These are phyloP conservation scores for Groenewaldozyma auringiensis DNA, from an alignment of 1,139 yeast species.

Conservation along the genomic window DNA sequence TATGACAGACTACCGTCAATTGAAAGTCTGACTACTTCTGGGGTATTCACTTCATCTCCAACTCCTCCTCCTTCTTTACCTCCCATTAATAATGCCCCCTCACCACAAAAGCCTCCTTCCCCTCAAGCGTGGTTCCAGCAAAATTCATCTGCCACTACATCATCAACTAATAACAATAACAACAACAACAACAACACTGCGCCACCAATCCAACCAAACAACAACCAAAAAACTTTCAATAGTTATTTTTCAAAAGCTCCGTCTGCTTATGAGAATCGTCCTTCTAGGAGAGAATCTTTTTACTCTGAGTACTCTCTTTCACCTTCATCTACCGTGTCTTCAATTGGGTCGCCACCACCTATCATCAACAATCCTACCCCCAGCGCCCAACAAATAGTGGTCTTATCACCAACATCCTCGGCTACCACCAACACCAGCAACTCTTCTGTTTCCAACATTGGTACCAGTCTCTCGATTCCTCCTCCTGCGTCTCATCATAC, in stretches of 20 bases:
- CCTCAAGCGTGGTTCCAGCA: background rate
- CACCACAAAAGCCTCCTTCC: background rate
- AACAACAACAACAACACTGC: background rate
- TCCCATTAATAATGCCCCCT: slow-evolving; percentile 3
- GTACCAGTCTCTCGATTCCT: background rate
- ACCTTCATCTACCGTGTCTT: background rate
- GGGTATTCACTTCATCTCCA: slow-evolving; percentile 1
- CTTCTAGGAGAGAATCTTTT: slow-evolving; percentile 1
- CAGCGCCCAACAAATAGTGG: background rate
- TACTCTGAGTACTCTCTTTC: slow-evolving; percentile 1
- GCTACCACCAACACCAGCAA: no score
- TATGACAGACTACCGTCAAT: slow-evolving; percentile 25
- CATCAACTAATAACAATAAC: no score
- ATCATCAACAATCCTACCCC: background rate
- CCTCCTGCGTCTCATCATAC: background rate
- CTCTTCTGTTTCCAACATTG: background rate
- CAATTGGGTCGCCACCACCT: background rate
- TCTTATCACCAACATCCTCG: background rate
- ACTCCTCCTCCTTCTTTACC: slow-evolving; percentile 12
- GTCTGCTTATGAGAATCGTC: slow-evolving; percentile 1
- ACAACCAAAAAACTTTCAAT: slow-evolving; percentile 1
- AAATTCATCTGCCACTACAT: no score
- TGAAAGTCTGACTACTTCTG: slow-evolving; percentile 16
- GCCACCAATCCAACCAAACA: slow-evolving; percentile 3
- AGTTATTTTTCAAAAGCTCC: slow-evolving; percentile 9